Percentiles rank a stretch among this genome's conserved stretches.
phyloP scores from a whole-genome alignment of 441 rosid species.

The Macaranga tanarius region DNA sequence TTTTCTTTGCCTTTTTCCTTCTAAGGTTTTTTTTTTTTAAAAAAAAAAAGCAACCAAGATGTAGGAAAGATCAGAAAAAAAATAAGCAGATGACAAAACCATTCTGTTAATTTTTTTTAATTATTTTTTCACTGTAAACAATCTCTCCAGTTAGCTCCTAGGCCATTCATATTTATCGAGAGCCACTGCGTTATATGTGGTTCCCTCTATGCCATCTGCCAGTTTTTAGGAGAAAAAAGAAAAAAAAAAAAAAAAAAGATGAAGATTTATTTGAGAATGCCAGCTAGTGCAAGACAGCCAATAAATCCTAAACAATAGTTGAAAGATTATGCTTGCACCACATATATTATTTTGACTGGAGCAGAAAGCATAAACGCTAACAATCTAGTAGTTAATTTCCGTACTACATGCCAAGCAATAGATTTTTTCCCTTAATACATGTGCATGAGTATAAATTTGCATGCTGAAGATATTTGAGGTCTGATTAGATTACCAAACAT shows the following conservation, averaged over 20 bases:
- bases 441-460: not conserved
- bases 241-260: not conserved
- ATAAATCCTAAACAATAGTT: not conserved
- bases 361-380: not conserved
- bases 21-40: too few relatives aligned
- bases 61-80: not conserved
- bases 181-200: not conserved
- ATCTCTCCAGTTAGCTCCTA: not conserved
- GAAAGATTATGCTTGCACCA: not conserved
- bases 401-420: not conserved
- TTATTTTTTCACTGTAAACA: not conserved
- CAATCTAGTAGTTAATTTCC: not conserved
- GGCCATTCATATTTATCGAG: not conserved
- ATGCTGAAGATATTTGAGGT: not conserved
- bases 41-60: not conserved
- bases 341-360: not conserved
- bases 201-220: not conserved
- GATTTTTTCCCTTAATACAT: not conserved
- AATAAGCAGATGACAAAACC: not conserved
- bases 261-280: not conserved
- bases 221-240: not conserved
- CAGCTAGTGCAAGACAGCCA: slow-evolving; percentile 1
- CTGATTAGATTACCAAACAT: slow-evolving; percentile 45
- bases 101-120: not conserved
- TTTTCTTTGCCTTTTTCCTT: not conserved